phyloP scores from a whole-genome alignment of 2,329 filamentous ascomycete species.

The Diaporthe sp. region DNA sequence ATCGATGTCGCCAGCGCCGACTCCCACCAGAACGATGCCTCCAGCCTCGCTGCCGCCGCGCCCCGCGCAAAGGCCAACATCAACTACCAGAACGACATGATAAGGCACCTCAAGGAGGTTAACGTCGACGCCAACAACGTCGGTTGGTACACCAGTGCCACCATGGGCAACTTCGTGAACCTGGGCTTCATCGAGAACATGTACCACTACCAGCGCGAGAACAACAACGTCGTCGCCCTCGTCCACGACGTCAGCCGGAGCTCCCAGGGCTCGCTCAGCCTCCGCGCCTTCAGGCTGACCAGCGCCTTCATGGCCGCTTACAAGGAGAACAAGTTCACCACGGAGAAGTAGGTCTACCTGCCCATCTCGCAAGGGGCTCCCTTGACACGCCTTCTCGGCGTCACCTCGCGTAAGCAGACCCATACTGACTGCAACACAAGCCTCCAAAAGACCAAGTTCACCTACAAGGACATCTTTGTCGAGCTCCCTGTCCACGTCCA shows the following conservation, averaged over 20 bases:
- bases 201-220: slow-evolving; percentile 96
- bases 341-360: slow-evolving; percentile 78
- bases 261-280: slow-evolving; percentile 88
- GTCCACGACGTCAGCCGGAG: slow-evolving; percentile 97
- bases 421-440: slow-evolving; percentile 58
- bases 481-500: slow-evolving; percentile 92
- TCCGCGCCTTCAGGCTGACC: slow-evolving; percentile 94
- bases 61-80: slow-evolving; percentile 93
- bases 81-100: slow-evolving; percentile 95
- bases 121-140: slow-evolving; percentile 98
- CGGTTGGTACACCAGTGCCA: slow-evolving; percentile 98
- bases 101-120: slow-evolving; percentile 94
- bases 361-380: neutral
- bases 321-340: slow-evolving; percentile 98
- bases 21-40: slow-evolving; percentile 80
- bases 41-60: slow-evolving; percentile 84
- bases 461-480: slow-evolving; percentile 92
- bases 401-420: neutral
- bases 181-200: slow-evolving; percentile 97
- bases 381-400: neutral
- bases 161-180: slow-evolving; percentile 99
- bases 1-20: slow-evolving; percentile 78
- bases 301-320: slow-evolving; percentile 88
- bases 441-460: slow-evolving; percentile 92
- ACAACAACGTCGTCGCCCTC: slow-evolving; percentile 87